These are phyloP conservation scores for Passiflora organensis DNA, from an alignment of 345 rosid genomes.

Conservation along the genomic window DNA sequence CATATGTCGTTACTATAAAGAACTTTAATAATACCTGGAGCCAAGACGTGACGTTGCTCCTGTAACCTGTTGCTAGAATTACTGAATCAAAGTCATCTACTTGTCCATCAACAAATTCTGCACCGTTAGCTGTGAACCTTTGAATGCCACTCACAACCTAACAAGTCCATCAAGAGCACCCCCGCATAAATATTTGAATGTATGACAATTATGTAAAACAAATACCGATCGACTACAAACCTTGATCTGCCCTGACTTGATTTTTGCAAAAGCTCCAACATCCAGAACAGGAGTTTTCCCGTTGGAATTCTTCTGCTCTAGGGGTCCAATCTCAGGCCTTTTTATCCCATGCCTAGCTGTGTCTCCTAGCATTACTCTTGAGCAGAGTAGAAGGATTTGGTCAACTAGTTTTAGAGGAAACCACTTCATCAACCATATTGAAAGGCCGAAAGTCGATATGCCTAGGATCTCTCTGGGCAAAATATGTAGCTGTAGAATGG, in stretches of 20 bases:
- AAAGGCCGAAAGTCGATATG: constrained; percentile 50
- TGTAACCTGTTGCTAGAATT: constrained; percentile 47
- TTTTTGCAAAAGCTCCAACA: constrained; percentile 50
- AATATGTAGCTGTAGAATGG: constrained; percentile 49
- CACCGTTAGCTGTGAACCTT: constrained; percentile 35
- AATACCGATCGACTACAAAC: no score
- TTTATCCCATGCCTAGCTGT: constrained; percentile 44
- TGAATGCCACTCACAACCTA: constrained; percentile 32
- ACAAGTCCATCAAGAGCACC: background rate
- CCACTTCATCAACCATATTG: constrained; percentile 55
- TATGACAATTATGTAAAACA: no score
- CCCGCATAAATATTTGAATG: background rate
- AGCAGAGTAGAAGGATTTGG: constrained; percentile 40
- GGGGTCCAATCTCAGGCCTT: constrained; percentile 61
- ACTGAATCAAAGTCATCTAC: constrained; percentile 34
- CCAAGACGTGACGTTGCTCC: constrained; percentile 42
- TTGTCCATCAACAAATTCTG: constrained; percentile 36
- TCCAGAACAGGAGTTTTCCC: constrained; percentile 74
- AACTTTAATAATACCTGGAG: constrained; percentile 34
- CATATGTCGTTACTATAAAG: no score
- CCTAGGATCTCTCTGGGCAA: constrained; percentile 64
- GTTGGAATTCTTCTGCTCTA: constrained; percentile 45
- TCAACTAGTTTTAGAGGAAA: constrained; percentile 53
- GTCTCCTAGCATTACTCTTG: constrained; percentile 44
- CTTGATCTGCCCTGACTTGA: constrained; percentile 55